These are phyloP conservation scores for Phalaenopsis equestris DNA, from an alignment of 106 monocot genomes.

Conservation along the genomic window DNA sequence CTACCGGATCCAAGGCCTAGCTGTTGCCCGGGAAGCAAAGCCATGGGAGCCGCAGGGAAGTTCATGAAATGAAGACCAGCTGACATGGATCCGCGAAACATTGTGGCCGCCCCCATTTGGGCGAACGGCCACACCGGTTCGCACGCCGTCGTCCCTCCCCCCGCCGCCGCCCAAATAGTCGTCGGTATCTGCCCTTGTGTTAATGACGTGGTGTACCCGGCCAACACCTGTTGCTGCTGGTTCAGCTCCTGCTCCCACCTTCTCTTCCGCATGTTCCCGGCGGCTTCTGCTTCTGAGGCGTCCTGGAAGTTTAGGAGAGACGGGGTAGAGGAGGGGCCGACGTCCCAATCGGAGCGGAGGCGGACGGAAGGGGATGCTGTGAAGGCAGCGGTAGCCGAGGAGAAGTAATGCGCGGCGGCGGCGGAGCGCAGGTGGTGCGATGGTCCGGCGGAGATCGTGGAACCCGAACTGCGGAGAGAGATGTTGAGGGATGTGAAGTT, in stretches of 20 bases:
- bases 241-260: conserved; percentile 44
- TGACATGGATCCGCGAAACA: conserved; percentile 52
- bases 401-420: conserved; percentile 14
- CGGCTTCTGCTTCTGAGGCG: conserved; percentile 9
- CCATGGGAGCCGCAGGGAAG: conserved; percentile 33
- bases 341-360: conserved; percentile 9
- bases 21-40: conserved; percentile 40
- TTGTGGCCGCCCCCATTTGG: conserved; percentile 21
- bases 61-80: conserved; percentile 80
- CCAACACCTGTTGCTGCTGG: conserved; percentile 36
- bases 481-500: conserved; percentile 75
- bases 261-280: conserved; percentile 41
- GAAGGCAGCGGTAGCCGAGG: conserved; percentile 10
- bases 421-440: conserved; percentile 19
- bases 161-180: conserved; percentile 31
- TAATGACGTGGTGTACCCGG: conserved; percentile 23
- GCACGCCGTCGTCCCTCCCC: not conserved
- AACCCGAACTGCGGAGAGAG: conserved; percentile 57
- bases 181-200: conserved; percentile 34
- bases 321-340: conserved; percentile 10
- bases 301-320: conserved; percentile 35
- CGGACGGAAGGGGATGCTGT: not conserved
- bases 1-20: conserved; percentile 23
- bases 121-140: conserved; percentile 37
- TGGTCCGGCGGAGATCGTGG: conserved; percentile 34